A percentile compares a stretch with the other conserved stretches of the same genome.
These are phyloP conservation scores for Neolentinus lepideus DNA, from an alignment of 1,284 basidiomycete genomes.

Conservation along the genomic window DNA sequence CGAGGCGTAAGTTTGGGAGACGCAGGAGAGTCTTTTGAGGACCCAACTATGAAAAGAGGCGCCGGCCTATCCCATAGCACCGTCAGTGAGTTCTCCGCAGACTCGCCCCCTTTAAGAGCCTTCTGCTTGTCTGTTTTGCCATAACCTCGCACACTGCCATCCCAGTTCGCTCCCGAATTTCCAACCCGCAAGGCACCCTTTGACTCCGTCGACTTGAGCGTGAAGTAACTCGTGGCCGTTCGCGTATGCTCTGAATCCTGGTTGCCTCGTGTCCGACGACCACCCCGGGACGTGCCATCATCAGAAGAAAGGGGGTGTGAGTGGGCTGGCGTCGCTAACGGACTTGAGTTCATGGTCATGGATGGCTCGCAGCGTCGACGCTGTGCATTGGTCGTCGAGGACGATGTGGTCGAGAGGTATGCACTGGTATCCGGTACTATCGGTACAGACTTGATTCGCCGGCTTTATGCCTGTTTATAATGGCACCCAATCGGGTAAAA, in stretches of 20 bases:
- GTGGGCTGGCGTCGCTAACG: conserved; percentile 7
- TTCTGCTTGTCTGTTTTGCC: conserved; percentile 30
- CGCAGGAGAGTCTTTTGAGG: conserved; percentile 28
- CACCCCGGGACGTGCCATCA: not conserved
- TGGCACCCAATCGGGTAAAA: too few relatives aligned
- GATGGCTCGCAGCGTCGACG: too few relatives aligned
- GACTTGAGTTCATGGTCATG: not conserved
- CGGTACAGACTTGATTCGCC: too few relatives aligned
- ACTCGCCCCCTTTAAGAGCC: conserved; percentile 13
- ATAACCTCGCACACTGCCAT: conserved; percentile 54
- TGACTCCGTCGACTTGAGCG: conserved; percentile 40
- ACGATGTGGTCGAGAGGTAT: too few relatives aligned
- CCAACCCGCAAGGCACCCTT: conserved; percentile 15
- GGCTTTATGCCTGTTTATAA: too few relatives aligned
- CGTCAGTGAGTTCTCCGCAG: conserved; percentile 27
- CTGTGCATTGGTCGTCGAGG: too few relatives aligned
- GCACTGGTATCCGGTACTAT: too few relatives aligned
- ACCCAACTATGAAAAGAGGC: conserved; percentile 53
- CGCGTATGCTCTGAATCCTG: conserved; percentile 20
- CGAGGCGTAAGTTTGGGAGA: conserved; percentile 8
- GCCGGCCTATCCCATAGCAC: conserved; percentile 28
- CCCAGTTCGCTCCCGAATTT: conserved; percentile 35
- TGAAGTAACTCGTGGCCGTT: conserved; percentile 44
- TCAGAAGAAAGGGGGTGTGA: conserved; percentile 4
- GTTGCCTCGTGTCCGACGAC: conserved; percentile 1